Percentiles rank a stretch among this genome's conserved stretches.
phyloP scores from a whole-genome alignment of 176 grass and related monocot species.

The Musa schizocarpa region DNA sequence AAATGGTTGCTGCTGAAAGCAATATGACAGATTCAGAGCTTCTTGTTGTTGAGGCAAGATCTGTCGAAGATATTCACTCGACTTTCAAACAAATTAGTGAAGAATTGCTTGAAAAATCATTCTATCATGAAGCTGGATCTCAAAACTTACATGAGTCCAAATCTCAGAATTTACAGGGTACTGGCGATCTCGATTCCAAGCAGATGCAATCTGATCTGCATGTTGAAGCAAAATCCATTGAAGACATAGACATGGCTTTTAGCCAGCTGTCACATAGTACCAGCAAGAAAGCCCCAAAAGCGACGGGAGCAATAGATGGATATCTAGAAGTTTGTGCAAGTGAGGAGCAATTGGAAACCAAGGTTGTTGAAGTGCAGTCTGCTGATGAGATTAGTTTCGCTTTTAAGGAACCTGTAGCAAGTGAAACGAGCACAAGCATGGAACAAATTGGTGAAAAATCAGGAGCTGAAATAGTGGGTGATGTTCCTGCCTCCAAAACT shows the following conservation, averaged over 20 bases:
- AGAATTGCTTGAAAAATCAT: slow-evolving; percentile 19
- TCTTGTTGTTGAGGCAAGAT: slow-evolving; percentile 42
- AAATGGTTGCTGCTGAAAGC: slow-evolving; percentile 1
- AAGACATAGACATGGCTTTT: slow-evolving; percentile 42
- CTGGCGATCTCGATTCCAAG: slow-evolving; percentile 12
- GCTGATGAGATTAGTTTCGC: background rate
- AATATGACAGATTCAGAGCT: slow-evolving; percentile 26
- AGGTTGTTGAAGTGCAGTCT: slow-evolving; percentile 16
- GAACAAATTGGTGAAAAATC: background rate
- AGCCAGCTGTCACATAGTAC: slow-evolving; percentile 19
- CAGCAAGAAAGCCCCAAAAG: slow-evolving; percentile 25
- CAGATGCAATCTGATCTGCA: slow-evolving; percentile 24
- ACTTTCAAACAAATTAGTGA: slow-evolving; percentile 40
- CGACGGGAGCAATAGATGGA: background rate
- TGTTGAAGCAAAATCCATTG: slow-evolving; percentile 58
- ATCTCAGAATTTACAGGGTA: slow-evolving; percentile 5
- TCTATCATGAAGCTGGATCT: slow-evolving; percentile 21
- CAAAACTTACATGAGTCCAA: background rate
- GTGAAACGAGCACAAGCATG: background rate
- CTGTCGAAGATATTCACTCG: slow-evolving; percentile 43
- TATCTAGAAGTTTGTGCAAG: no score
- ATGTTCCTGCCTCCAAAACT: background rate
- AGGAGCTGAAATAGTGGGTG: background rate
- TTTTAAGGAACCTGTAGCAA: background rate
- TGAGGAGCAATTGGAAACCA: background rate